A percentile compares a stretch with the other conserved stretches of the same genome.
These are phyloP conservation scores for Hanseniaspora clermontiae DNA, from an alignment of 805 yeast genomes.

Conservation along the genomic window DNA sequence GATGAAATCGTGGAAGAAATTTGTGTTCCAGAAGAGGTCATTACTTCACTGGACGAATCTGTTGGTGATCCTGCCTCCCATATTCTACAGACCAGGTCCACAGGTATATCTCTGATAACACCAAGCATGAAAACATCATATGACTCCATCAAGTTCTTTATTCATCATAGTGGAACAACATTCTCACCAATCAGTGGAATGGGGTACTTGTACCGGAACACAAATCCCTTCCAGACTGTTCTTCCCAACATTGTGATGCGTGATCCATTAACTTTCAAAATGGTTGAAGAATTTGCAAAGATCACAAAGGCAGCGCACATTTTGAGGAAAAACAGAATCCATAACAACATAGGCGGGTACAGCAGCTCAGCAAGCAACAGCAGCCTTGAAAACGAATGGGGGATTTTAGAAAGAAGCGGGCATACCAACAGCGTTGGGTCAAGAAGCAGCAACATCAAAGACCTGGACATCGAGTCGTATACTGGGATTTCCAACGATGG, in stretches of 20 bases:
- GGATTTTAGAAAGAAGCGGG: background rate
- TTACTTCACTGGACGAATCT: conserved; percentile 4
- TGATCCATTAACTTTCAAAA: conserved; percentile 1
- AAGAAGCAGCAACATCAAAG: background rate
- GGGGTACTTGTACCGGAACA: conserved; percentile 6
- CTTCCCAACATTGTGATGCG: background rate
- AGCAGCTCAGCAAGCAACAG: background rate
- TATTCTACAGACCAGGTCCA: background rate
- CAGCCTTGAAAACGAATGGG: background rate
- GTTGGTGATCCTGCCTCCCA: background rate
- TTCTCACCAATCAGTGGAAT: conserved; percentile 7
- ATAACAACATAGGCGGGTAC: background rate
- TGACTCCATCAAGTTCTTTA: background rate
- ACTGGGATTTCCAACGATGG: background rate
- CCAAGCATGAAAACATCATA: conserved; percentile 6
- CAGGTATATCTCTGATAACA: background rate
- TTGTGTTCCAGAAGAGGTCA: background rate
- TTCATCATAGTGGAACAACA: conserved; percentile 7
- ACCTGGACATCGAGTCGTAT: background rate
- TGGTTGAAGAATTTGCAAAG: conserved; percentile 10
- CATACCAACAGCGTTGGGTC: background rate
- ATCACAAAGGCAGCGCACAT: background rate
- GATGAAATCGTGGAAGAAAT: background rate
- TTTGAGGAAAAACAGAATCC: background rate
- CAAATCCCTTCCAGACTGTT: conserved; percentile 1